Conservation (phyloP, 495 filamentous ascomycete genomes). For the Neurospora sublineolata region DNA sequence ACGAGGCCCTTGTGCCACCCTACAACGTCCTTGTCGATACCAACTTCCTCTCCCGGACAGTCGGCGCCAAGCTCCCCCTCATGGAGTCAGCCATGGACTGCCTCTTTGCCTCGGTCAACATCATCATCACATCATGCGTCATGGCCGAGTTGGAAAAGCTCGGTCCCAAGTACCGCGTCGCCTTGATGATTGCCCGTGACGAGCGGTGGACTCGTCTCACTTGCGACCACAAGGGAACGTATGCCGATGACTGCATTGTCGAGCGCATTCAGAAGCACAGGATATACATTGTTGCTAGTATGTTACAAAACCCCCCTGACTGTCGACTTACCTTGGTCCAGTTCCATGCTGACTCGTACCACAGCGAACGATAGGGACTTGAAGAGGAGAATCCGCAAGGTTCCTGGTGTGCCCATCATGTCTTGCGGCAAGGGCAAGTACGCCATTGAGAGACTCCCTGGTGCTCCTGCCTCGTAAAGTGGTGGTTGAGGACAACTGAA, state of each 20-base stretch:
- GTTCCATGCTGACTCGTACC: too few relatives aligned
- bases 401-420: constrained; percentile 49
- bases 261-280: constrained; percentile 67
- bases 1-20: constrained; percentile 69
- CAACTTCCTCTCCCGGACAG: constrained; percentile 87
- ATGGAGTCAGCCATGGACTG: constrained; percentile 71
- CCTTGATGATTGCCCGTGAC: constrained; percentile 73
- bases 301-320: neutral
- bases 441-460: constrained; percentile 81
- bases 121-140: constrained; percentile 62
- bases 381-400: constrained; percentile 72
- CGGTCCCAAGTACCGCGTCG: constrained; percentile 79
- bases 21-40: constrained; percentile 48
- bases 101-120: constrained; percentile 54
- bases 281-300: constrained; percentile 67
- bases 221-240: constrained; percentile 82
- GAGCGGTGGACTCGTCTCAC: constrained; percentile 73
- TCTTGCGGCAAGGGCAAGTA: constrained; percentile 73
- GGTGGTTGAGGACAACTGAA: neutral
- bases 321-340: too few relatives aligned
- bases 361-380: constrained; percentile 65
- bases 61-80: constrained; percentile 80
- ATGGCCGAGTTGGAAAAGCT: constrained; percentile 77
- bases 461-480: constrained; percentile 43
- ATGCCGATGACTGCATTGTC: constrained; percentile 93